Evolutionary conservation across 1,284 basidiomycete genomes (phyloP).

Genomic region (Tilletia setariae): DNA sequence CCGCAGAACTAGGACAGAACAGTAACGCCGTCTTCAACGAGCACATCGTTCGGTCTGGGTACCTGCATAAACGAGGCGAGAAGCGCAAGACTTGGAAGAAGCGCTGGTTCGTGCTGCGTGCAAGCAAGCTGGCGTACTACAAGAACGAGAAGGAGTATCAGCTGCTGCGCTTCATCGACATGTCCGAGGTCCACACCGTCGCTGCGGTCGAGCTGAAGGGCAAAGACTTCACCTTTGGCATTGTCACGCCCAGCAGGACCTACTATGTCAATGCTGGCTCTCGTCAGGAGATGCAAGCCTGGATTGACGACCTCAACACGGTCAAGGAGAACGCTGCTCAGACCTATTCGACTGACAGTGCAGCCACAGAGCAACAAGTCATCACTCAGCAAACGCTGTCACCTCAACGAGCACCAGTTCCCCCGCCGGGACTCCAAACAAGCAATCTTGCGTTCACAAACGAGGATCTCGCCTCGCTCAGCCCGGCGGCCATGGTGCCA

Average conservation of each 20-base stretch:
- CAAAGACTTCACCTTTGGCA: conserved; percentile 82
- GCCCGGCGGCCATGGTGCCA: not conserved
- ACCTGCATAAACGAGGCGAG: conserved; percentile 91
- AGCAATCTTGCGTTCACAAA: not conserved
- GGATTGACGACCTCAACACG: conserved; percentile 79
- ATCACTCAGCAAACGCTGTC: not conserved
- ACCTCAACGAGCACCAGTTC: not conserved
- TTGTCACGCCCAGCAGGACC: conserved; percentile 86
- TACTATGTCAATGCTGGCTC: conserved; percentile 83
- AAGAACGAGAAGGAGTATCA: conserved; percentile 72
- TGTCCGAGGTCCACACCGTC: conserved; percentile 84
- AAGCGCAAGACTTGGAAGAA: conserved; percentile 79
- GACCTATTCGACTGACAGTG: not conserved
- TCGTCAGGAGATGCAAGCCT: conserved; percentile 70
- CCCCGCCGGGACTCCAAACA: not conserved
- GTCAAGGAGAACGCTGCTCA: conserved; percentile 62
- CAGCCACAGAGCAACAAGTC: not conserved
- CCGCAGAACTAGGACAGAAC: conserved; percentile 53
- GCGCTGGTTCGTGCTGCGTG: conserved; percentile 81
- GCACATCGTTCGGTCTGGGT: conserved; percentile 84
- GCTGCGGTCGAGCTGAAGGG: conserved; percentile 83
- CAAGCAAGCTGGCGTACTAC: conserved; percentile 86
- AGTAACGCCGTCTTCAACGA: conserved; percentile 60
- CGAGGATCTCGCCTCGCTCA: conserved; percentile 4
- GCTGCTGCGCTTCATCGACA: conserved; percentile 81